Base-by-base conservation (phyloP, 1,139 yeast genomes). In the Scheffersomyces stambukii region DNA sequence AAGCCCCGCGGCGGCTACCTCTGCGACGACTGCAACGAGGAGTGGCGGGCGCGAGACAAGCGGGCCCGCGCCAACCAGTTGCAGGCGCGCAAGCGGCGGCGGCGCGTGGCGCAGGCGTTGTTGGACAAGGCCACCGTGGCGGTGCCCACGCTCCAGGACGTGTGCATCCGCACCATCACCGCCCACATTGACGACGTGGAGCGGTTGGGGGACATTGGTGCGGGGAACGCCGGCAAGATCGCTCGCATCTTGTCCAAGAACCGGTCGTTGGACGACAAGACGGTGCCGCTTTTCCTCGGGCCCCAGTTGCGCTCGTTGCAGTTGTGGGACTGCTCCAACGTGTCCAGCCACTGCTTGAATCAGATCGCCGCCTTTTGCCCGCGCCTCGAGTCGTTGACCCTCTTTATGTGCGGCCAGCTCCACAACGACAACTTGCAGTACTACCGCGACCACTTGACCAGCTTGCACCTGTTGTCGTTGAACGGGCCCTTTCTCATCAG, bases 401-500 rank as follows among this genome's bases (percentile, higher is more conserved):
- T 91, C 27, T 77, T 77, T 36, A 89, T 88, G 96, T 91, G 97
- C 60, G 98, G 98, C 3, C 93, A 84, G 44, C 59, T 91, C 21
- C 88, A 81, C 43, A 84, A 84, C 50, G 88, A 81, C 41, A 81
- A 84, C 35, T 52, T 91, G 36, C 50, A 63, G 13, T 81, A 84
- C 47, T 75, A 71, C 38, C 70, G 75, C 8, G 58, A 75, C 8
- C 79, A 85, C 37, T 60, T 89, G 27, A 58, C 60, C 1, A 53
- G 71, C 16, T 59, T 93, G 30, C 60, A 51, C 8, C 62, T 70
- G 8, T 40, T 89, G 7, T 59, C 71, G 10, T 58, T 91, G 19
- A 88, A 89, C 54, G 98, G 98, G 0, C 88, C 97, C 0, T 91
- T 91, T 48, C 61, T 91, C 40, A 77, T 91, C 25, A 79, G 81